phyloP scores from a whole-genome alignment of 1,139 yeast genomes.

The Nakaseomyces glabratus region DNA sequence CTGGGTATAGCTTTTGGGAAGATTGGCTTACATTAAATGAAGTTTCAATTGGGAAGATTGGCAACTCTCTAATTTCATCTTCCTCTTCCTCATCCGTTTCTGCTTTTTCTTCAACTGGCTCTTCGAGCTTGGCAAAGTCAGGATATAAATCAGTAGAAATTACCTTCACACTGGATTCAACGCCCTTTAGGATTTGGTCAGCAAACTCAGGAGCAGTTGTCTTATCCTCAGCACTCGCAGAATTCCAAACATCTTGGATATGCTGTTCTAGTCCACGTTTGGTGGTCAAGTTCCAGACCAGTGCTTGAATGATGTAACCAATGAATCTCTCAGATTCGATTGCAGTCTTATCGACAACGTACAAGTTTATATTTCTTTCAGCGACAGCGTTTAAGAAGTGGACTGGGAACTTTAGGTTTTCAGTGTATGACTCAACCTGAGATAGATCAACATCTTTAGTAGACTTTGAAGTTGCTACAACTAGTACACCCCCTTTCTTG shows the following conservation, averaged over 20 bases:
- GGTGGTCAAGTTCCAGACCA: slow-evolving; percentile 66
- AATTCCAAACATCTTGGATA: slow-evolving; percentile 71
- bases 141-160: slow-evolving; percentile 9
- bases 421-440: slow-evolving; percentile 34
- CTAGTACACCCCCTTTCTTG: slow-evolving; percentile 47
- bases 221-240: slow-evolving; percentile 59
- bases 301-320: slow-evolving; percentile 67
- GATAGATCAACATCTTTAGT: slow-evolving; percentile 23
- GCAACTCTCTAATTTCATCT: slow-evolving; percentile 29
- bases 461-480: slow-evolving; percentile 34
- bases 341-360: slow-evolving; percentile 47
- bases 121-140: slow-evolving; percentile 27
- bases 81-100: slow-evolving; percentile 10
- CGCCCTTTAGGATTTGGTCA: slow-evolving; percentile 5
- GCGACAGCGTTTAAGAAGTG: slow-evolving; percentile 49
- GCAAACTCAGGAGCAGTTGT: slow-evolving; percentile 4
- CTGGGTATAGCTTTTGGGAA: slow-evolving; percentile 23
- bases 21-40: slow-evolving; percentile 55
- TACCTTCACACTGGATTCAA: slow-evolving; percentile 26
- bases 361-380: slow-evolving; percentile 43
- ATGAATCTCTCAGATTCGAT: slow-evolving; percentile 59
- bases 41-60: slow-evolving; percentile 49
- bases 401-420: slow-evolving; percentile 40
- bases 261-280: slow-evolving; percentile 51
- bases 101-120: slow-evolving; percentile 17